These are phyloP conservation scores for Sungouiozyma ichnusensis DNA, from an alignment of 805 yeast species.

Conservation along the genomic window DNA sequence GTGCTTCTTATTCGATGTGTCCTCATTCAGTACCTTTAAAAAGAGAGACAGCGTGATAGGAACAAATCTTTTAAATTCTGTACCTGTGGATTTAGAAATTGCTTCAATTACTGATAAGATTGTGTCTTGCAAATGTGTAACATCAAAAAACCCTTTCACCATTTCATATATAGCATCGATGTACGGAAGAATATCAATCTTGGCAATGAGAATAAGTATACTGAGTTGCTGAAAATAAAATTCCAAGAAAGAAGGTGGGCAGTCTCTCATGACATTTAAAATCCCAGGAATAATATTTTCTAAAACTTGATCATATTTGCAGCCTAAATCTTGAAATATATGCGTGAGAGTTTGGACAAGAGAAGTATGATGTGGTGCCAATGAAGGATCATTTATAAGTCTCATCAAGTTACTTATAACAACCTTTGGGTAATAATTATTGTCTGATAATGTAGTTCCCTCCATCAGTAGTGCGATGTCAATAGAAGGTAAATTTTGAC, in stretches of 20 bases:
- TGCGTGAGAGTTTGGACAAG: slow-evolving; percentile 91
- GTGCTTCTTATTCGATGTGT: slow-evolving; percentile 47
- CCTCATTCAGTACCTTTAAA: slow-evolving; percentile 66
- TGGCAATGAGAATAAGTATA: slow-evolving; percentile 67
- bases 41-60: slow-evolving; percentile 70
- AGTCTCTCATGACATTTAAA: slow-evolving; percentile 69
- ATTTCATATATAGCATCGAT: slow-evolving; percentile 64
- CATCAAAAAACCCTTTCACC: slow-evolving; percentile 61
- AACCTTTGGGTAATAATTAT: slow-evolving; percentile 91
- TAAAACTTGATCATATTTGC: slow-evolving; percentile 81
- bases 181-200: slow-evolving; percentile 81
- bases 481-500: slow-evolving; percentile 75
- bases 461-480: slow-evolving; percentile 86
- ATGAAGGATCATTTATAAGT: slow-evolving; percentile 73
- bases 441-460: slow-evolving; percentile 86
- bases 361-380: slow-evolving; percentile 77
- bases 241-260: slow-evolving; percentile 70
- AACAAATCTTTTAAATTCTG: slow-evolving; percentile 80
- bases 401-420: slow-evolving; percentile 79
- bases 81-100: slow-evolving; percentile 75
- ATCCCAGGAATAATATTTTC: slow-evolving; percentile 85
- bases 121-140: slow-evolving; percentile 59
- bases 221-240: slow-evolving; percentile 85
- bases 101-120: slow-evolving; percentile 75
- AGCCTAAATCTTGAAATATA: slow-evolving; percentile 80